A percentile compares a stretch with the other conserved stretches of the same genome.
Evolutionary conservation across 2,329 filamentous ascomycete genomes (phyloP).

Genomic region (Bimuria novae-zelandiae): DNA sequence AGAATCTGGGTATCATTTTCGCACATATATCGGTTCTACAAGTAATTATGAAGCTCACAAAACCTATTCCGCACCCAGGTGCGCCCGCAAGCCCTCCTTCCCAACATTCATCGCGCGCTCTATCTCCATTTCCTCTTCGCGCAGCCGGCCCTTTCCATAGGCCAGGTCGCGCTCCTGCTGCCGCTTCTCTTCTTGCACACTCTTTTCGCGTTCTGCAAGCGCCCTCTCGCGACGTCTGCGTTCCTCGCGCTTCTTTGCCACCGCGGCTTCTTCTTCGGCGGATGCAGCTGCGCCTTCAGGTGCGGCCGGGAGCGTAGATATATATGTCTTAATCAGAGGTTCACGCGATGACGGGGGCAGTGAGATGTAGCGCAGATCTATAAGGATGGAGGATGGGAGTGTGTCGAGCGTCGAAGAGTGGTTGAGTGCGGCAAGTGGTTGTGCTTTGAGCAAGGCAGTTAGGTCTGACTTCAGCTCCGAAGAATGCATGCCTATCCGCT

Average conservation of each 20-base stretch:
- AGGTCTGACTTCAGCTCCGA: slow-evolving; percentile 72
- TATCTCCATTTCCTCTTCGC: slow-evolving; percentile 70
- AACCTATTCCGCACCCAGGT: slow-evolving; percentile 50
- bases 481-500: slow-evolving; percentile 66
- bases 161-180: slow-evolving; percentile 63
- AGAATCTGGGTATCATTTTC: slow-evolving; percentile 2
- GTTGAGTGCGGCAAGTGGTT: slow-evolving; percentile 65
- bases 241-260: slow-evolving; percentile 43
- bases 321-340: slow-evolving; percentile 67
- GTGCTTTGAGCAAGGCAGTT: slow-evolving; percentile 64
- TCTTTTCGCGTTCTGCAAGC: slow-evolving; percentile 65
- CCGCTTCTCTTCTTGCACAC: slow-evolving; percentile 67
- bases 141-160: slow-evolving; percentile 63
- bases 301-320: slow-evolving; percentile 65
- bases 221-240: slow-evolving; percentile 64
- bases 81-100: slow-evolving; percentile 67
- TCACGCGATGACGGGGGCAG: slow-evolving; percentile 66
- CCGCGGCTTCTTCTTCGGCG: slow-evolving; percentile 58
- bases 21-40: background rate
- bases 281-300: slow-evolving; percentile 52
- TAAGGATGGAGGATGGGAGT: slow-evolving; percentile 66
- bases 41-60: too few species aligned
- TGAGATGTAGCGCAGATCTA: slow-evolving; percentile 72
- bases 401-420: slow-evolving; percentile 59
- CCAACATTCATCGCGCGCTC: slow-evolving; percentile 70